Conservation (phyloP, 495 filamentous ascomycete species). For the Tuber umbilicatum region DNA sequence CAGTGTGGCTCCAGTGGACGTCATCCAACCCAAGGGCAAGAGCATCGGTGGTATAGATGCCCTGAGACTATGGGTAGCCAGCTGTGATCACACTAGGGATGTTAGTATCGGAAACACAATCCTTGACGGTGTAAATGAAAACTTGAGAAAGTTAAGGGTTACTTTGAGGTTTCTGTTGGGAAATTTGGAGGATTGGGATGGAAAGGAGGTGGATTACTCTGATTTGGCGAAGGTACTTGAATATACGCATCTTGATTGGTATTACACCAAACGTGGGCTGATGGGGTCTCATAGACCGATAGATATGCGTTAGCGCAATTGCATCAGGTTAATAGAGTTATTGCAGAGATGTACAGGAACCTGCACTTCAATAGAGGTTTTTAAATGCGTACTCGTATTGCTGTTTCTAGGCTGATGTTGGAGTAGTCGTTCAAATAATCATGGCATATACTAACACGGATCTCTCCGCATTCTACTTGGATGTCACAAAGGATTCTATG, state of each 20-base stretch:
- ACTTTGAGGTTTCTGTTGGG: constrained; percentile 85
- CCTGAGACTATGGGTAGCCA: constrained; percentile 75
- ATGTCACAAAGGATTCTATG: constrained; percentile 79
- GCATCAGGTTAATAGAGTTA: constrained; percentile 52
- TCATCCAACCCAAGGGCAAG: constrained; percentile 54
- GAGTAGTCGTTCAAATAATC: constrained; percentile 50
- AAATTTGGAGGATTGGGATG: constrained; percentile 58
- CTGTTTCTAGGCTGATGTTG: neutral
- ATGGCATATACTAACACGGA: constrained; percentile 74
- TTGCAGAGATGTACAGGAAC: constrained; percentile 56
- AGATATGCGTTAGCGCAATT: constrained; percentile 72
- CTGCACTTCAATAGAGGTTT: constrained; percentile 70
- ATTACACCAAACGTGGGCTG: constrained; percentile 43
- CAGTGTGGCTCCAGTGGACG: constrained; percentile 67
- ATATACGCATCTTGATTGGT: constrained; percentile 37
- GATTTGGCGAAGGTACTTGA: constrained; percentile 25
- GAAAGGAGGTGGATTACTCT: constrained; percentile 44
- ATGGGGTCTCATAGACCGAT: constrained; percentile 48
- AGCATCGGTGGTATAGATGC: constrained; percentile 22
- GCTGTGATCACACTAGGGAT: constrained; percentile 83
- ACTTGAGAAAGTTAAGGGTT: constrained; percentile 74
- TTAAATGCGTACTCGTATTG: neutral
- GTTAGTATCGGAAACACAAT: constrained; percentile 69
- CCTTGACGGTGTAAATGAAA: constrained; percentile 64
- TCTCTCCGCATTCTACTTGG: constrained; percentile 89